Evolutionary conservation across 768 basidiomycete genomes (phyloP).

Genomic region (Fomitopsis pulvina): DNA sequence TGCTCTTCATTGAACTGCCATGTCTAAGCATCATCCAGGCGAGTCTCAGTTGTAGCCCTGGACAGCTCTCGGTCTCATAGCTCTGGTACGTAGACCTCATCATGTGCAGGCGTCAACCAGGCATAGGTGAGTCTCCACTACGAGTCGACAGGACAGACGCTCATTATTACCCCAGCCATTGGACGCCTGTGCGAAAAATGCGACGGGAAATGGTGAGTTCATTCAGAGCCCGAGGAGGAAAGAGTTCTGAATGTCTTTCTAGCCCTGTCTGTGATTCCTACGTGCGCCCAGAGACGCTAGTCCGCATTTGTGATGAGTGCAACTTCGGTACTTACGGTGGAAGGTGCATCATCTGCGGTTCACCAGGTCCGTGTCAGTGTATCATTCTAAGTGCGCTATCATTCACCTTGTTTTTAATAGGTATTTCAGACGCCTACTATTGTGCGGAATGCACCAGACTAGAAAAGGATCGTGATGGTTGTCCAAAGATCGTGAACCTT

Average conservation of each 20-base stretch:
- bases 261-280: constrained; percentile 99
- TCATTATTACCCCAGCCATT: constrained; percentile 54
- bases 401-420: constrained; percentile 31
- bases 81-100: constrained; percentile 65
- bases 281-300: constrained; percentile 95
- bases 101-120: constrained; percentile 97
- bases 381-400: neutral
- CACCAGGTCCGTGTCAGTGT: constrained; percentile 56
- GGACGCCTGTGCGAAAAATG: constrained; percentile 98
- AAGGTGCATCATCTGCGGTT: constrained; percentile 95
- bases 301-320: constrained; percentile 98
- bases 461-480: constrained; percentile 97
- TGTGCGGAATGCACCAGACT: constrained; percentile 96
- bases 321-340: constrained; percentile 99
- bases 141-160: constrained; percentile 6
- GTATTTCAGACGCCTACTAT: constrained; percentile 98
- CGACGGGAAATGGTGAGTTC: constrained; percentile 93
- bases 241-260: neutral
- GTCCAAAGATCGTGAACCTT: constrained; percentile 97
- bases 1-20: constrained; percentile 7
- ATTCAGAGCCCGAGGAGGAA: no score
- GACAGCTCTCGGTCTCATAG: neutral
- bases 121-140: constrained; percentile 64
- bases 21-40: constrained; percentile 33
- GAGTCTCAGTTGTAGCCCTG: neutral